phyloP scores from a whole-genome alignment of 306 rosid genomes.

The Malus sieversii region DNA sequence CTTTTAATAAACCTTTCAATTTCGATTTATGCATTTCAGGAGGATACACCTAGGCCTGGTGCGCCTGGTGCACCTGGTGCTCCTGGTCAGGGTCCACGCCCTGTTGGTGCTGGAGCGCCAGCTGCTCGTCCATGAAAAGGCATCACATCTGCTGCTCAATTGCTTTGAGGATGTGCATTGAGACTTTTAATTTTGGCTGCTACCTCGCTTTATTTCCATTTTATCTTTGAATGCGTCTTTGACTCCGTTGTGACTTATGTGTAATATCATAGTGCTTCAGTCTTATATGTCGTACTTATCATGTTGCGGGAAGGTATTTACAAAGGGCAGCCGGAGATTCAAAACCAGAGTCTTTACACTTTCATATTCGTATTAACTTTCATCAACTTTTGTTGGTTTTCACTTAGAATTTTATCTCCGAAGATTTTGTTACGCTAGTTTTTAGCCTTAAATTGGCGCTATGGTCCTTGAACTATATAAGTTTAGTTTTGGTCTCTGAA shows the following conservation, averaged over 20 bases:
- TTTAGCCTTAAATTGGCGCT: background rate
- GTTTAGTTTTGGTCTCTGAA: background rate
- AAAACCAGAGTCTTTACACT: background rate
- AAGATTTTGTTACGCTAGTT: background rate
- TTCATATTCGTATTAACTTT: too few species aligned
- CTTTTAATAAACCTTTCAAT: background rate
- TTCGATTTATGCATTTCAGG: background rate
- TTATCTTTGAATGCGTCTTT: background rate
- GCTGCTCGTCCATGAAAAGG: slow-evolving; percentile 18
- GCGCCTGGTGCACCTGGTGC: slow-evolving; percentile 13
- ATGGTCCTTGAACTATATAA: background rate
- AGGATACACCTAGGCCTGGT: slow-evolving; percentile 21
- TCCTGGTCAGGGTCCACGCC: slow-evolving; percentile 28
- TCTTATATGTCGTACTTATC: background rate
- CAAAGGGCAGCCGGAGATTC: background rate
- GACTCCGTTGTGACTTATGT: background rate
- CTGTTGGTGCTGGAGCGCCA: slow-evolving; percentile 20
- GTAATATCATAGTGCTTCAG: background rate
- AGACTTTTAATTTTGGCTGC: background rate
- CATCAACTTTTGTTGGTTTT: background rate
- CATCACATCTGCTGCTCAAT: background rate
- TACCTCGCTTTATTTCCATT: background rate
- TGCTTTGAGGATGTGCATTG: background rate
- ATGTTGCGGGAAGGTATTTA: background rate
- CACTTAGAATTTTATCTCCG: background rate